Evolutionary conservation across 2,329 filamentous ascomycete genomes (phyloP), one percentile per base, ranked within the genome.

Genomic region (Beauveria pseudobassiana): DNA sequence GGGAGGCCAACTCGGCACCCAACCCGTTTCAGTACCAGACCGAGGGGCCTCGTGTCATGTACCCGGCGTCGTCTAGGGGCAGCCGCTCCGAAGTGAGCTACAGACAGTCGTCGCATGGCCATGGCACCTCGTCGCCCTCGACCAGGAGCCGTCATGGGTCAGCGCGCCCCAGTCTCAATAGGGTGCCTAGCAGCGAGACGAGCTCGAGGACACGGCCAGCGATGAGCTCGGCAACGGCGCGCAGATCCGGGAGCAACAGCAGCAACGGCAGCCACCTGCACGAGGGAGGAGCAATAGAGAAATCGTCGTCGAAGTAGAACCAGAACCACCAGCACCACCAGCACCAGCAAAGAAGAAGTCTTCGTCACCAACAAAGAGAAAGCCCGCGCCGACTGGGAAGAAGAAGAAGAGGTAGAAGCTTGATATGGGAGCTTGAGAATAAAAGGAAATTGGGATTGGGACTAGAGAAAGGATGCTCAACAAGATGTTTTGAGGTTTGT

Each of bases 1-100:
- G 70, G 67, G 38, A 28, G 5, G 20, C 10, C 6, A 34, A 49
- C 22, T 68, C 69, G 22, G 60, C 65, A 5, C 61, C 73, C 16
- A 78, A 85, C 63, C 81, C 82, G 5, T 84, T 85, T 63, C 76
- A 77, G 64, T 85, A 79, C 68, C 80, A 83, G 71, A 80, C 78
- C 4, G 73, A 72, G 24, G 79, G 77, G 14, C 69, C 79, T 42
- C 77, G 75, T 38, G 71, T 70, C 59, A 67, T 76, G 16, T 71
- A 74, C 58, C 68, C 72, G 34, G 70, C 69, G 53, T 65, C 71
- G 16, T 70, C 74, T 51, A 74, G 75, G 65, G 73, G 76, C 18
- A 75, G 74, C n/a, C 68, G 73, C 40, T 63, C 69, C 1, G 73
- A 74, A 6, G 50, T 63, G 38, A 62, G 59, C 34, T 69, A 72